A percentile compares a stretch with the other conserved stretches of the same genome.
Evolutionary conservation across 2,329 filamentous ascomycete species (phyloP).

Genomic region (Phyllosticta citriasiana): DNA sequence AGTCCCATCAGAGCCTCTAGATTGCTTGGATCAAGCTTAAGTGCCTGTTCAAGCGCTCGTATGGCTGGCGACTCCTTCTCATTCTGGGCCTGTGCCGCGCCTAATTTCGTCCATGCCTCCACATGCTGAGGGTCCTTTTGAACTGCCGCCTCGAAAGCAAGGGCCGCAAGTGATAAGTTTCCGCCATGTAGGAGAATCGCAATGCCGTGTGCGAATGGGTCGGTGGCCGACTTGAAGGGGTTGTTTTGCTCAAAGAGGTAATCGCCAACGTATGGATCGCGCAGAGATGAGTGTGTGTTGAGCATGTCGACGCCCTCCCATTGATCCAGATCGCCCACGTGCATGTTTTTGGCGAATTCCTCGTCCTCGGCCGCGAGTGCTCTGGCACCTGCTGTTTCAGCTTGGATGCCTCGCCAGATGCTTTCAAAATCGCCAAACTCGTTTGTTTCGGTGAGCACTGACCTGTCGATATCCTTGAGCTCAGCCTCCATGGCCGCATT

Average conservation of each 20-base stretch:
- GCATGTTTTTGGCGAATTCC: slow-evolving; percentile 48
- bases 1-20: slow-evolving; percentile 87
- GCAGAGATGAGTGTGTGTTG: slow-evolving; percentile 56
- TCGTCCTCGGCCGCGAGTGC: slow-evolving; percentile 56
- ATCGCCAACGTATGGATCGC: slow-evolving; percentile 71
- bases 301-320: slow-evolving; percentile 68
- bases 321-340: slow-evolving; percentile 65
- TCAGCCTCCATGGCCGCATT: slow-evolving; percentile 73
- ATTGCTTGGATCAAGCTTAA: slow-evolving; percentile 81
- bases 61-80: slow-evolving; percentile 97
- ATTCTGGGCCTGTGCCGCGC: slow-evolving; percentile 90
- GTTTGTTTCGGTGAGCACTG: slow-evolving; percentile 62
- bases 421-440: slow-evolving; percentile 83
- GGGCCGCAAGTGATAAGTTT: slow-evolving; percentile 82
- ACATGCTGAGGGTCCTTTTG: slow-evolving; percentile 82
- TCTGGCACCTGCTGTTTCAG: slow-evolving; percentile 60
- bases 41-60: slow-evolving; percentile 79
- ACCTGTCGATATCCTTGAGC: slow-evolving; percentile 81
- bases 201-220: slow-evolving; percentile 87
- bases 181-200: slow-evolving; percentile 89
- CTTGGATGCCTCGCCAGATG: slow-evolving; percentile 75
- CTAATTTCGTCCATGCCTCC: slow-evolving; percentile 88
- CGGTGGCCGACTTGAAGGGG: slow-evolving; percentile 67
- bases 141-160: slow-evolving; percentile 92
- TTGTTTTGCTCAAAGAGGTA: slow-evolving; percentile 97